Conservation (phyloP, 2,329 filamentous ascomycete species). For the Eutypella sp. region DNA sequence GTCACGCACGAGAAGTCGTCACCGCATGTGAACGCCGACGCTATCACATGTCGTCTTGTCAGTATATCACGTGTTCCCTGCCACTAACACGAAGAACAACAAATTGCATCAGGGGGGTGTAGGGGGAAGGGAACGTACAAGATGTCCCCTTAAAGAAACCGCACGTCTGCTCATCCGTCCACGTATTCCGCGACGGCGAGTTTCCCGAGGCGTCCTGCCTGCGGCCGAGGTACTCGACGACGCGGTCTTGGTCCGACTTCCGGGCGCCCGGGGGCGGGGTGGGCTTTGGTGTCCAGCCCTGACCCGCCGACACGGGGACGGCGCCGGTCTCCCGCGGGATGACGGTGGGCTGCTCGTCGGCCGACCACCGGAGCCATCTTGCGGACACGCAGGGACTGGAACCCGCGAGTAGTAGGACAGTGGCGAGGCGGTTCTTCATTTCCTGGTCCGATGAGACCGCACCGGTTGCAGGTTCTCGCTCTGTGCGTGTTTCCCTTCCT, state of each 20-base stretch:
- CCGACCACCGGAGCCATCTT: slow-evolving; percentile 20
- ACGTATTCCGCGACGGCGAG: slow-evolving; percentile 10
- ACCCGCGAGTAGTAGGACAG: slow-evolving; percentile 12
- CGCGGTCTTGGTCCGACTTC: slow-evolving; percentile 9
- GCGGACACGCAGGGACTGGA: slow-evolving; percentile 11
- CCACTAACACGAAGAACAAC: too few relatives aligned
- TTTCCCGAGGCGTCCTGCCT: slow-evolving; percentile 2
- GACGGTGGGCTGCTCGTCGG: slow-evolving; percentile 9
- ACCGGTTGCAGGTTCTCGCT: too few relatives aligned
- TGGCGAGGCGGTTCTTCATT: slow-evolving; percentile 13
- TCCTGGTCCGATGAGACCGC: too few relatives aligned
- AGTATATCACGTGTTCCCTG: too few relatives aligned
- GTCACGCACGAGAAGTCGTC: slow-evolving; percentile 23
- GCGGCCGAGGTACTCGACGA: slow-evolving; percentile 13
- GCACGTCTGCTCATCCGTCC: slow-evolving; percentile 24
- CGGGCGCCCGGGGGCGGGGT: slow-evolving; percentile 16
- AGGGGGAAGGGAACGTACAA: slow-evolving; percentile 19
- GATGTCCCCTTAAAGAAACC: slow-evolving; percentile 22
- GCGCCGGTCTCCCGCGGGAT: slow-evolving; percentile 16
- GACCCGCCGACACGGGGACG: too few relatives aligned
- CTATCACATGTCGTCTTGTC: slow-evolving; percentile 9
- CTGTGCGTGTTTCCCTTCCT: not conserved
- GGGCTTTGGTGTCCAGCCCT: slow-evolving; percentile 21
- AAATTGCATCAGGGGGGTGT: not conserved
- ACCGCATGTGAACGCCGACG: slow-evolving; percentile 18